Base-by-base conservation (phyloP, 2,329 filamentous ascomycete species). In the Trichophyton benhamiae region DNA sequence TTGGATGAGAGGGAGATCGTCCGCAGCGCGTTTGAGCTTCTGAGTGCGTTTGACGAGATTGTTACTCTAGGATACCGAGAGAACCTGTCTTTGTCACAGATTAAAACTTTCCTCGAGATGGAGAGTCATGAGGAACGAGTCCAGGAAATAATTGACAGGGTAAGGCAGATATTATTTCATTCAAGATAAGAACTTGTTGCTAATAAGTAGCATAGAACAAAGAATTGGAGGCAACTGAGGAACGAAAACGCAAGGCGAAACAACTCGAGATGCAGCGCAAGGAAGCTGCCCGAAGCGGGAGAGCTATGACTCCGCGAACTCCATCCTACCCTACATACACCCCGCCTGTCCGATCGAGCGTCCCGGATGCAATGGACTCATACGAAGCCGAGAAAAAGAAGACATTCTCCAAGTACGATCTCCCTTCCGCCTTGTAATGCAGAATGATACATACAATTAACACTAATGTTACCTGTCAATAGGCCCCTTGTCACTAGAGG, bases 51-150 rank as follows among this genome's bases (percentile, higher is more conserved):
- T 70, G 94, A 99, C 71, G 94, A 99, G 79, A 83, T 99, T 63
- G 92, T 99, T 63, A 96, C 92, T 0, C 80, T 96, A 65, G 94
- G 94, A 11, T 97, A 99, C 78, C 80, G 94, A 71, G 94, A 99
- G 79, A 99, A 99, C 76, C 79, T 99, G 68, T 95, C 92, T 25
- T 84, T 99, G 69, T 89, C 86, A 76, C 95, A 99, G 78, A 99
- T 99, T 80, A 96, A 95, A 82, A 96, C 94, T 1, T 99, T 99
- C 81, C 77, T 99, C 68, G 95, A 97, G 72, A 99, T 99, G 94
- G 94, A 99, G 76, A 94, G 88, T 76, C 94, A 99, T 71, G 95
- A 99, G 77, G 94, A 99, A 81, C 86, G 94, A 72, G 97, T 99
- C 68, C 94, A 99, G 76, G 94, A 96, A 73, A 99, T 96, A 65